Base-by-base conservation (phyloP, 148 eudicot genomes). In the Vaccinium darrowii region DNA sequence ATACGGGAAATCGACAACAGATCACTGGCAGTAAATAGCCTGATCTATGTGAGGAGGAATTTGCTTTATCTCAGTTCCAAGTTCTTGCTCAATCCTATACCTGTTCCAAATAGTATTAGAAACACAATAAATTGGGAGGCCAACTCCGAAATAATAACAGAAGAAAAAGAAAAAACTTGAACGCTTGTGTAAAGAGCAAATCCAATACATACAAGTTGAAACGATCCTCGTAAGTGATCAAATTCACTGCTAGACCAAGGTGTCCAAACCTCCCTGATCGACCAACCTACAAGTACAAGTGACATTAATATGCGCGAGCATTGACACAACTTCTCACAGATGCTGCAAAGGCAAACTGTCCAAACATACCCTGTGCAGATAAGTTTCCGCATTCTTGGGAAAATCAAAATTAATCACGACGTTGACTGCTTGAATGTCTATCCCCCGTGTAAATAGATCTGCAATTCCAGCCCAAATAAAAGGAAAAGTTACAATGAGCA, bases 261-360 rank as follows among this genome's bases (percentile, higher is more conserved):
- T 94, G 98, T 57, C 98, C 98, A 87, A 89, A 95, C 84, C 98
- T 94, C 81, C 98, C 98, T 58, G 96, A 94, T 84, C 98, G 96
- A 84, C 98, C 98, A 86, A 95, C 98, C 98, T 94, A 86, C 25
- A 33, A 36, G 4, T 36, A 36, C 39, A 36, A 49, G 53, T 33
- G 82, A 69, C 78, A 82, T 23, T 36, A 85, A 43, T 63, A 82
- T 53, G 72, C 23, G 79, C 27, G 16, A 58, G 54, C 74, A 76
- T 53, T 8, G 21, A 73, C 54, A 79, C 47, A 27, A 57, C 47
- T 18, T 19, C 27, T 78, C 30, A 76, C 78, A 25, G n/a, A 78
- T 15, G 21, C 43, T 15, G 30, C 36, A 67, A 50, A 30, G 53
- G 84, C 19, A 85, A 56, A 76, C 36, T 13, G 36, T 84, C 76